A percentile compares a stretch with the other conserved stretches of the same genome.
Evolutionary conservation across 2,329 filamentous ascomycete genomes (phyloP).

Genomic region (Pseudocercospora eumusae): DNA sequence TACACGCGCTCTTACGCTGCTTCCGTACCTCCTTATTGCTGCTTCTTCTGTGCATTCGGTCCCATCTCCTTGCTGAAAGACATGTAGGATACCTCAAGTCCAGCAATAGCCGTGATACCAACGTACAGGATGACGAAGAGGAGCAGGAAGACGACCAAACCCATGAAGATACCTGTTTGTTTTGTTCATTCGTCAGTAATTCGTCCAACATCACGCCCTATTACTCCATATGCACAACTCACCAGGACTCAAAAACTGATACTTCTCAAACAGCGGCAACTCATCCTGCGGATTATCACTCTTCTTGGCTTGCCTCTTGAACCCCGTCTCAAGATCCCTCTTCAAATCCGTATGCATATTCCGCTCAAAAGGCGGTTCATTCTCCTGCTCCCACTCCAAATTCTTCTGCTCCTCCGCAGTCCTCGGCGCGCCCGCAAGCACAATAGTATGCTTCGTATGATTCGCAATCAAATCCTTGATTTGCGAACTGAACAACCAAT

Average conservation of each 20-base stretch:
- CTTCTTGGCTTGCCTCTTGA: slow-evolving; percentile 39
- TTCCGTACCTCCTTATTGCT: slow-evolving; percentile 53
- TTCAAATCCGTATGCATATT: slow-evolving; percentile 70
- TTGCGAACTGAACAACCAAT: slow-evolving; percentile 26
- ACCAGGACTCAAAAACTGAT: slow-evolving; percentile 92
- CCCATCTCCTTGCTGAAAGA: slow-evolving; percentile 97
- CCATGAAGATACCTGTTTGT: slow-evolving; percentile 95
- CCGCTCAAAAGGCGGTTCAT: slow-evolving; percentile 60
- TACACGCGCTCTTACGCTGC: background rate
- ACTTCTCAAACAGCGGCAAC: slow-evolving; percentile 78
- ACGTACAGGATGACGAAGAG: slow-evolving; percentile 72
- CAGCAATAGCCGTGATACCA: slow-evolving; percentile 73
- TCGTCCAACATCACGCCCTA: background rate
- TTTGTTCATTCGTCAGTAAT: too few relatives aligned
- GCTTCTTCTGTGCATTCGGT: slow-evolving; percentile 80
- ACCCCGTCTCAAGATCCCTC: slow-evolving; percentile 56
- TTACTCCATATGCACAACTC: slow-evolving; percentile 39
- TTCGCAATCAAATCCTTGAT: slow-evolving; percentile 20
- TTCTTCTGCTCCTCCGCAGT: slow-evolving; percentile 3
- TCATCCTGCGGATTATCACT: slow-evolving; percentile 38
- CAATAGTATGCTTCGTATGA: slow-evolving; percentile 24
- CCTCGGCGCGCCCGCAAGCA: slow-evolving; percentile 19
- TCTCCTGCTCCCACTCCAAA: slow-evolving; percentile 63
- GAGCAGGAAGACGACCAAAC: slow-evolving; percentile 60
- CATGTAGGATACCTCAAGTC: slow-evolving; percentile 85